Conservation (phyloP, 2,329 filamentous ascomycete species). For the Colletotrichum sp. region DNA sequence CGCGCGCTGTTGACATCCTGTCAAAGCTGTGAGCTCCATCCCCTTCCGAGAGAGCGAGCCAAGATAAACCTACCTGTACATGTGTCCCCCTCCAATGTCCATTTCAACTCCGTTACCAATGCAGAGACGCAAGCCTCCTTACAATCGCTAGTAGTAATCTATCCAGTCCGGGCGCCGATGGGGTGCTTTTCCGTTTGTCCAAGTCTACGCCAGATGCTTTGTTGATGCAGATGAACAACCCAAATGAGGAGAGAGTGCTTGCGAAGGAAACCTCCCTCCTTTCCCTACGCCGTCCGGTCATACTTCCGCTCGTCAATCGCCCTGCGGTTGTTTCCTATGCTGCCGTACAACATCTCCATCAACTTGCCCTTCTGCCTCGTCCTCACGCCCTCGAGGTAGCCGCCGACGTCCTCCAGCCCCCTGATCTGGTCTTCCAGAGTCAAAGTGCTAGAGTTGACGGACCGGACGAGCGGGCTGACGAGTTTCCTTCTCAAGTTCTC, state of each 20-base stretch:
- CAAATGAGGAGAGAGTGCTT: neutral
- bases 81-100: neutral
- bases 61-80: neutral
- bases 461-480: conserved; percentile 81
- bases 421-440: conserved; percentile 85
- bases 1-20: neutral
- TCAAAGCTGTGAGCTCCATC: neutral
- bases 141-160: neutral
- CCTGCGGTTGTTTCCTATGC: conserved; percentile 31
- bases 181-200: neutral
- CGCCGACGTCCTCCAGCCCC: conserved; percentile 80
- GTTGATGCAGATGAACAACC: neutral
- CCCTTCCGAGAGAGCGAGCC: neutral
- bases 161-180: neutral
- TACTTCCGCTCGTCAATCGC: conserved; percentile 33
- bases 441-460: conserved; percentile 70
- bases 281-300: conserved; percentile 1
- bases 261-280: neutral
- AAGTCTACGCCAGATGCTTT: neutral
- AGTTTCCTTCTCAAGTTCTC: conserved; percentile 85
- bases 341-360: conserved; percentile 79
- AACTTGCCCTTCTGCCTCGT: conserved; percentile 83
- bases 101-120: neutral
- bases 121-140: neutral
- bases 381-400: conserved; percentile 76